Evolutionary conservation across 2,329 filamentous ascomycete genomes (phyloP), one percentile per base, ranked within the genome.

Genomic region (Colletotrichum shisoi): DNA sequence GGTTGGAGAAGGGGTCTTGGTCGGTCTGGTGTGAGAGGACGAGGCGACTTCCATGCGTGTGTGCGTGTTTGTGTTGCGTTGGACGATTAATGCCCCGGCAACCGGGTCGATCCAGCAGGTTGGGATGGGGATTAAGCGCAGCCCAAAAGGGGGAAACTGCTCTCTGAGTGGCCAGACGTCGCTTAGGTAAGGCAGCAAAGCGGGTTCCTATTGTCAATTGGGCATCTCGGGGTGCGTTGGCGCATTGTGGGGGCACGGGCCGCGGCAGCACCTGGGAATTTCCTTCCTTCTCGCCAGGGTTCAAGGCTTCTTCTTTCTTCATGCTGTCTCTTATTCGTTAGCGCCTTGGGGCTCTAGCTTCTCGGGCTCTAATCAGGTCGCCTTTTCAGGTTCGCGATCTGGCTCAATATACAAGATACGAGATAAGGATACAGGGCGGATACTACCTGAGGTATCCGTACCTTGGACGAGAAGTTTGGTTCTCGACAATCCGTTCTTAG

Each of bases 61-160:
- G 58, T 67, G 62, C 45, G 49, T 67, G 64, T 67, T 64, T 67
- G 60, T 67, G 64, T 64, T 67, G 61, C 57, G 49, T 56, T 61
- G 48, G 54, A n/a, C 67, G 69, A 71, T 71, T 49, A 64, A 62
- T 73, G 72, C 69, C 71, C 70, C 68, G 63, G 72, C 72, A 62
- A 66, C 61, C 48, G 62, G 63, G 62, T 60, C 62, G 54, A 69
- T 62, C 64, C 57, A 69, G 52, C 31, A 57, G 42, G 62, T 67
- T 59, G 63, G 67, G 42, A 66, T 62, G 67, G 57, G 45, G 66
- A 65, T 64, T 54, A 66, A 61, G 57, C 39, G 54, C n/a, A 40
- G 48, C 40, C 62, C 31, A 40, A 45, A 46, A 48, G 17, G 48
- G 8, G 40, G 7, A 34, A 24, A 8, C 2, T 24, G 6, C 13